phyloP scores from a whole-genome alignment of 2,329 filamentous ascomycete genomes.

The Phyllosticta citrichinensis region DNA sequence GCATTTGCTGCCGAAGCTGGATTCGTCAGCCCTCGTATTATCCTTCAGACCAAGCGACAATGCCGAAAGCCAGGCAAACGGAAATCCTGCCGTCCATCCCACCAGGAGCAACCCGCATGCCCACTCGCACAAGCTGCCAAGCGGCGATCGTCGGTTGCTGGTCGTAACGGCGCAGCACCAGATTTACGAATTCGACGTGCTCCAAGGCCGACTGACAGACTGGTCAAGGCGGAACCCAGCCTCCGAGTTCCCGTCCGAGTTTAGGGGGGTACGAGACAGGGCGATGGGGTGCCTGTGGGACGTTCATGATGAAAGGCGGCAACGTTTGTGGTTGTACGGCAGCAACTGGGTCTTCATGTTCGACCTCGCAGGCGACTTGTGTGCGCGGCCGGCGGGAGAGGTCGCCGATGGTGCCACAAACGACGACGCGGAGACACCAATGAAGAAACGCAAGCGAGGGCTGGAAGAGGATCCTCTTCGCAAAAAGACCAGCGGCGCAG shows the following conservation, averaged over 20 bases:
- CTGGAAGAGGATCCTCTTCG: conserved; percentile 31
- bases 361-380: conserved; percentile 64
- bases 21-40: conserved; percentile 35
- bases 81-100: conserved; percentile 39
- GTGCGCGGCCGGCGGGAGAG: conserved; percentile 15
- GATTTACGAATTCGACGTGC: conserved; percentile 68
- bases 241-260: conserved; percentile 62
- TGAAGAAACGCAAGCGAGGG: conserved; percentile 17
- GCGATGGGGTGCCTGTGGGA: conserved; percentile 84
- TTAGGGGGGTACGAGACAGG: conserved; percentile 64
- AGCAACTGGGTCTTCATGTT: conserved; percentile 86
- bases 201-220: conserved; percentile 64
- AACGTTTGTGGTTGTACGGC: conserved; percentile 78
- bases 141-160: conserved; percentile 45
- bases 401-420: conserved; percentile 10
- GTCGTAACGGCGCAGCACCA: conserved; percentile 56
- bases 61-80: conserved; percentile 24
- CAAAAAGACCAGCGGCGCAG: conserved; percentile 43
- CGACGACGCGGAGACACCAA: conserved; percentile 17
- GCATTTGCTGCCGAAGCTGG: conserved; percentile 35
- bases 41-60: conserved; percentile 33
- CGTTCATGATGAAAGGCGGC: conserved; percentile 35
- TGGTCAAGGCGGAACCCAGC: conserved; percentile 81
- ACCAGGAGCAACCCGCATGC: conserved; percentile 42
- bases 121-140: conserved; percentile 47